These are phyloP conservation scores for Neurospora sp. DNA, from an alignment of 495 filamentous ascomycete species.

Conservation along the genomic window DNA sequence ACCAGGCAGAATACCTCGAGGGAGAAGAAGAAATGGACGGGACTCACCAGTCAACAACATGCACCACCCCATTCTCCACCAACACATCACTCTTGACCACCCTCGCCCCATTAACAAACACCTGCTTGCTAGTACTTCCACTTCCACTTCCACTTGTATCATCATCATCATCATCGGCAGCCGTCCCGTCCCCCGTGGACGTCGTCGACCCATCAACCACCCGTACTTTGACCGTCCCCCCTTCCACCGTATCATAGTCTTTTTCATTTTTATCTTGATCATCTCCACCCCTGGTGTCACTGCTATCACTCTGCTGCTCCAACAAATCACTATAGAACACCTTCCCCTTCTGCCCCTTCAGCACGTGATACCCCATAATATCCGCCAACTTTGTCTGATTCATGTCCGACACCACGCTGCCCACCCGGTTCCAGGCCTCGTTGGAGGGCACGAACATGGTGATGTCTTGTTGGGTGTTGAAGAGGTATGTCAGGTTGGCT, in stretches of 20 bases:
- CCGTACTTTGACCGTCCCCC: not conserved
- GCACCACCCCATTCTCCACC: slow-evolving; percentile 42
- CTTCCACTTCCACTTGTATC: not conserved
- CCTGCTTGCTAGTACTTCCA: slow-evolving; percentile 11
- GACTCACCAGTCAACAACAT: slow-evolving; percentile 40
- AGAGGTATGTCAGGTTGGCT: slow-evolving; percentile 29
- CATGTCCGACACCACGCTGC: slow-evolving; percentile 8
- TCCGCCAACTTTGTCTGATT: slow-evolving; percentile 5
- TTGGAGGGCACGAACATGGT: slow-evolving; percentile 50
- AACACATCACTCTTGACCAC: slow-evolving; percentile 39
- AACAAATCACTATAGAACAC: slow-evolving; percentile 38
- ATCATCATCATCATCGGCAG: not conserved
- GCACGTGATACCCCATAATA: slow-evolving; percentile 24
- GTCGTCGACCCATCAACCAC: not conserved
- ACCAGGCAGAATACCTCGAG: no score
- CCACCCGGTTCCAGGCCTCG: slow-evolving; percentile 16
- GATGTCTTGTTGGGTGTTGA: slow-evolving; percentile 36
- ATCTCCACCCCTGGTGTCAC: no score
- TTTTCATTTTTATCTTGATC: not conserved
- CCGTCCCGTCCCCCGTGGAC: not conserved
- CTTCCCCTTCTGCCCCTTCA: slow-evolving; percentile 27
- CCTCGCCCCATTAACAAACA: slow-evolving; percentile 43
- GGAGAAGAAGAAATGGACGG: not conserved
- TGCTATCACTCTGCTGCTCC: slow-evolving; percentile 21
- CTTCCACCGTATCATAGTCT: not conserved